These are phyloP conservation scores for Paulownia fortunei DNA, from an alignment of 257 asterid species.

Conservation along the genomic window DNA sequence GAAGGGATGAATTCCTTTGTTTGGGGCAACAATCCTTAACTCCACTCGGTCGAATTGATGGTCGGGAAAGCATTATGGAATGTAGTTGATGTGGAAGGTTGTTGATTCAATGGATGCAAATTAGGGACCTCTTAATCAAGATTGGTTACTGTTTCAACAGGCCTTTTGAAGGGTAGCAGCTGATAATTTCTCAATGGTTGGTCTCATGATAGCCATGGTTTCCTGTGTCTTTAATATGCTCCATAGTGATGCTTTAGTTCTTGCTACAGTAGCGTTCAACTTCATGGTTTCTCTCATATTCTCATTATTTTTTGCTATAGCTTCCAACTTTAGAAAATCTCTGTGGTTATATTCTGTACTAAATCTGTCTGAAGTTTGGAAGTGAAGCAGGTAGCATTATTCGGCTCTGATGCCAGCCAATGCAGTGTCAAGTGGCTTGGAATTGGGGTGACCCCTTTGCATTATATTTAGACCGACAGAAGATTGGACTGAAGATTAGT, in stretches of 20 bases:
- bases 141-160: not conserved
- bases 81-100: conserved; percentile 1
- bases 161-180: not conserved
- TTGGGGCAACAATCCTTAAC: not conserved
- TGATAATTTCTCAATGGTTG: not conserved
- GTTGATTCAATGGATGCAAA: conserved; percentile 10
- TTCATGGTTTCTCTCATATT: not conserved
- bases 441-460: not conserved
- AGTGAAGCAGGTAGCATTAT: not conserved
- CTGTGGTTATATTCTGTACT: not conserved
- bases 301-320: not conserved
- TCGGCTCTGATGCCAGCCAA: not conserved
- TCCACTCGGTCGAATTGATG: conserved; percentile 3
- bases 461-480: no score
- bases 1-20: not conserved
- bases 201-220: not conserved
- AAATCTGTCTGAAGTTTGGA: not conserved
- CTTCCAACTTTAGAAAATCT: not conserved
- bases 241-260: not conserved
- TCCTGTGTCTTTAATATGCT: not conserved
- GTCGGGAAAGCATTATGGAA: not conserved
- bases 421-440: not conserved
- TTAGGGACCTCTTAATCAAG: not conserved
- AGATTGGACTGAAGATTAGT: not conserved
- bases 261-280: not conserved